phyloP scores from a whole-genome alignment of 140 eudicot species.

The Anethum foeniculum region DNA sequence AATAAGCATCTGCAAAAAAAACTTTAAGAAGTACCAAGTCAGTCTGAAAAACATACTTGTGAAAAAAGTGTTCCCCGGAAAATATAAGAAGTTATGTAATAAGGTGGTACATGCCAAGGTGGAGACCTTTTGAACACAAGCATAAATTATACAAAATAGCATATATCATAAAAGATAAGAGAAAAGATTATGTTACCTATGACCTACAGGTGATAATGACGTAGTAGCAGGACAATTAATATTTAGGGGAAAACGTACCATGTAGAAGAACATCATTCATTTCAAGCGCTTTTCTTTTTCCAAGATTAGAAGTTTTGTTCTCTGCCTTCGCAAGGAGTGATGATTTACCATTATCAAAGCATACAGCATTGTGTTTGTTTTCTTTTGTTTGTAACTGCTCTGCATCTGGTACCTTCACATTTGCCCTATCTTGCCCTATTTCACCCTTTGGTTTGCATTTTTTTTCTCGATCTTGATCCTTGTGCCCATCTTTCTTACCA shows the following conservation, averaged over 20 bases:
- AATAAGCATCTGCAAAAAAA: not conserved
- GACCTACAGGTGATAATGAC: not conserved
- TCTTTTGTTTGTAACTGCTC: constrained; percentile 15
- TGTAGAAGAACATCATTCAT: constrained; percentile 22
- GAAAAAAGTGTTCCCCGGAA: not conserved
- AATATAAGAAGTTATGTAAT: not conserved
- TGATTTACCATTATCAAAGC: constrained; percentile 2
- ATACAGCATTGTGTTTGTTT: constrained; percentile 10
- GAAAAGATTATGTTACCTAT: not conserved
- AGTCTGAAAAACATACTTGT: not conserved
- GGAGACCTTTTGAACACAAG: not conserved
- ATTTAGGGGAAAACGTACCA: constrained; percentile 26
- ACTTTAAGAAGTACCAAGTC: not conserved
- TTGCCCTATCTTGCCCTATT: constrained; percentile 17
- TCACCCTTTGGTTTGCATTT: constrained; percentile 26
- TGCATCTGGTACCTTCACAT: constrained; percentile 12
- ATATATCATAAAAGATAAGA: not conserved
- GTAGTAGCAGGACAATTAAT: not conserved
- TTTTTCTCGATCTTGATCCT: constrained; percentile 19
- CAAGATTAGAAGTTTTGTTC: constrained; percentile 15
- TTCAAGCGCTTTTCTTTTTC: constrained; percentile 30
- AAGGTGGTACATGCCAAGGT: not conserved
- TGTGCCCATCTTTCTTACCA: constrained; percentile 17
- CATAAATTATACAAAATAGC: not conserved
- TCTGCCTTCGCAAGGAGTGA: constrained; percentile 17